Conservation (phyloP, 164 flowering plant genomes). For the Aristolochia californica region DNA sequence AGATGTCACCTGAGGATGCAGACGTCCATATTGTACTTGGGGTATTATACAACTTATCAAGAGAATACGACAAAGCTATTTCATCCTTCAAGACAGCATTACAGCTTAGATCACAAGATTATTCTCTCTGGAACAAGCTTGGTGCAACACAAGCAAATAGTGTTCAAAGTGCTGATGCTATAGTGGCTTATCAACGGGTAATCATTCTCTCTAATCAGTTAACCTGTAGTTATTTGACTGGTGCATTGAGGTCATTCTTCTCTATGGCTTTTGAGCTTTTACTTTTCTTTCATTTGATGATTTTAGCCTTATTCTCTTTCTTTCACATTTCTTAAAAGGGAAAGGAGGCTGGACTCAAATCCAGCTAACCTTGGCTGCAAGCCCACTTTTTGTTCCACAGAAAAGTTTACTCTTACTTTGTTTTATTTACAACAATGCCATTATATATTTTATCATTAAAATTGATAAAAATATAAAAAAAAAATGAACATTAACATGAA, state of each 20-base stretch:
- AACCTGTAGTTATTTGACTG: background rate
- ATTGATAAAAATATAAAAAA: too few species aligned
- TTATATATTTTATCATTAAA: too few species aligned
- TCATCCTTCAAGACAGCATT: slow-evolving; percentile 67
- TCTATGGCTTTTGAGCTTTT: too few species aligned
- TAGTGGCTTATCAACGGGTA: slow-evolving; percentile 91
- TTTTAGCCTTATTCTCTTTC: too few species aligned
- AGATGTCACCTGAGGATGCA: slow-evolving; percentile 85
- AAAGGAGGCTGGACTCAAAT: too few species aligned
- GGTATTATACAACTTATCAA: slow-evolving; percentile 73
- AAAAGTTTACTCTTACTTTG: too few species aligned
- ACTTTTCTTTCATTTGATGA: too few species aligned
- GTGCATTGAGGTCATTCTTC: background rate
- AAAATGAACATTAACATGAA: too few species aligned
- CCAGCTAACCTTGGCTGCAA: too few species aligned
- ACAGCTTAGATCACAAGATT: slow-evolving; percentile 86
- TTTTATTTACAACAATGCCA: too few species aligned
- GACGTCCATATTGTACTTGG: slow-evolving; percentile 96
- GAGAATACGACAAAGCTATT: slow-evolving; percentile 92
- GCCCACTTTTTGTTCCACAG: too few species aligned
- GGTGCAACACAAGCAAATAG: slow-evolving; percentile 99
- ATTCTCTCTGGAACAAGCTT: slow-evolving; percentile 98
- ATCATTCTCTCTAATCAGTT: background rate
- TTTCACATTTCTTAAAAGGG: too few species aligned
- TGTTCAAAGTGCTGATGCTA: slow-evolving; percentile 93